Evolutionary conservation across 805 yeast genomes (phyloP), one percentile per base, ranked within the genome.

Genomic region (Candida bentonensis): DNA sequence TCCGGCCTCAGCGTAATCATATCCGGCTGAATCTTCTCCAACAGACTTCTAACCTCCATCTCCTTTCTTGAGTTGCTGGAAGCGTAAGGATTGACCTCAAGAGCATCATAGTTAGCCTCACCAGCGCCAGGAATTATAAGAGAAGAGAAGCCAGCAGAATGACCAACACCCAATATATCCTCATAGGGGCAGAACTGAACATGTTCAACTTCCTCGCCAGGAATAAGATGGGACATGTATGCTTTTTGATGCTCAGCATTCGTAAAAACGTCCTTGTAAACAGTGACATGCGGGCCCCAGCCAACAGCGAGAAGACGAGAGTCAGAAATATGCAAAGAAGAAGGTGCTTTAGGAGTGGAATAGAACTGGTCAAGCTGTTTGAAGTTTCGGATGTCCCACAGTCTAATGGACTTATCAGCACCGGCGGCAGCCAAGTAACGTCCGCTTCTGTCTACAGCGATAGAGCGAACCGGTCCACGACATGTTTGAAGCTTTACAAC

Each of bases 41-140:
- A 65, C 60, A 92, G 70, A 1, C 81, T 64, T 58, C 89, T 77
- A 28, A 92, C 95, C 69, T 92, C 98, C 40, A 75, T 72, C 65
- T 89, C 89, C 63, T 89, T 95, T 69, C 97, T 80, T 66, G 88
- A 96, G 60, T 84, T 81, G 44, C 83, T 77, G 7, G 95, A 76
- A 57, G 94, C 97, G 61, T 73, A 86, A 50, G 98, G 98, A 62
- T 92, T 92, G 56, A 78, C 64, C 64, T 92, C 98, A 60, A 87
- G 63, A 2, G 97, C 87, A 67, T 92, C 98, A 61, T 76, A 87
- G 65, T 92, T 92, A 49, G 98, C 96, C 66, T 92, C 98, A 68
- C 98, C 98, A 36, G 96, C 70, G 22, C 98, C 98, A 34, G 98
- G 98, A 47, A 92, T 72, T 52, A 92, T 81, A 48, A 92, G 53